phyloP scores from a whole-genome alignment of 495 filamentous ascomycete genomes.

The Lophium mytilinum region DNA sequence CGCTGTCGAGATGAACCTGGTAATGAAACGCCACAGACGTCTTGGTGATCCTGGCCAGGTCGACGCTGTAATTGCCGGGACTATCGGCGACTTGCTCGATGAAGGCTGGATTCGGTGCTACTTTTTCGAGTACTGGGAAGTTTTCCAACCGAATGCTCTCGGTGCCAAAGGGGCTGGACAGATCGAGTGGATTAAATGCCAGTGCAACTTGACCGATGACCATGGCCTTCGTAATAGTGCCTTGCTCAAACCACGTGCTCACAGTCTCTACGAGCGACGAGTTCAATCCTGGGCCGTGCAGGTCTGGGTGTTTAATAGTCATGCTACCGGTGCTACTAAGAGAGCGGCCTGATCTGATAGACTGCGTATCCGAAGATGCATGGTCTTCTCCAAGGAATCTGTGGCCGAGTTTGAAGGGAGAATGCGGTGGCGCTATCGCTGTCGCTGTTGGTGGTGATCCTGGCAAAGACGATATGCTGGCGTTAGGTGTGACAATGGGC shows the following conservation, averaged over 20 bases:
- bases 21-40: slow-evolving; percentile 89
- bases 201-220: slow-evolving; percentile 89
- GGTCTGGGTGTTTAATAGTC: slow-evolving; percentile 66
- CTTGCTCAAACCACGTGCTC: slow-evolving; percentile 72
- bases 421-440: slow-evolving; percentile 16
- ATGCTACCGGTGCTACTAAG: slow-evolving; percentile 51
- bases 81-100: slow-evolving; percentile 61
- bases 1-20: slow-evolving; percentile 70
- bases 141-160: slow-evolving; percentile 81
- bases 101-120: slow-evolving; percentile 89
- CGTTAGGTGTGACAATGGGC: background rate
- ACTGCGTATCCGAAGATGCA: slow-evolving; percentile 77
- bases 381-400: slow-evolving; percentile 41
- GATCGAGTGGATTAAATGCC: slow-evolving; percentile 60
- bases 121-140: slow-evolving; percentile 82
- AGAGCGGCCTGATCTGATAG: slow-evolving; percentile 81
- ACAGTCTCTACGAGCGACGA: slow-evolving; percentile 89
- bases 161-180: slow-evolving; percentile 40
- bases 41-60: slow-evolving; percentile 59
- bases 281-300: slow-evolving; percentile 73
- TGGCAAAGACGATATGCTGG: background rate
- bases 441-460: slow-evolving; percentile 10
- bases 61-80: slow-evolving; percentile 73
- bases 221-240: slow-evolving; percentile 58
- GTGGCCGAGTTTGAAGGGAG: slow-evolving; percentile 28